Base-by-base conservation (phyloP, 352 stramenopile species). In the Phytophthora sansomeana region DNA sequence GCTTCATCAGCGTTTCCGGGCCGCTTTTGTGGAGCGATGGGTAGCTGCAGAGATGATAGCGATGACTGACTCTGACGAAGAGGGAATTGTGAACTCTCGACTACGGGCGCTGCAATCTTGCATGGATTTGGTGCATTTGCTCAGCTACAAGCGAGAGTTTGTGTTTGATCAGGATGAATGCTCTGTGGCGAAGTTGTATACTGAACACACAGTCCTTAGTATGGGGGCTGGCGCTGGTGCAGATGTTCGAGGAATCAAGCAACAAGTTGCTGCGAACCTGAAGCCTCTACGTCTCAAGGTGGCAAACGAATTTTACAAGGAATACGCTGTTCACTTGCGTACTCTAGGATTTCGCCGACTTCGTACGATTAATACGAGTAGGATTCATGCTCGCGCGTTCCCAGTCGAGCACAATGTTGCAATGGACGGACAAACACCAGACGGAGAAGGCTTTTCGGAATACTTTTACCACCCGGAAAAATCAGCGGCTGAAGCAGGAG, bases 141-240 rank as follows among this genome's bases (percentile, higher is more conserved):
- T 96, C 5, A 91, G 84, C 49, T 96, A 95, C 79, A 93, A 96
- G 68, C 79, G 90, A 29, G 75, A 92, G 46, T 93, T 96, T 75
- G 86, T 96, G 16, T 95, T 96, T 41, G 55, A 73, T 38, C 77
- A 77, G 28, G 83, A 93, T 7, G 85, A 92, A 46, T 78, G 78
- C 35, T 73, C 74, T 7, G 79, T 96, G 21, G 85, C 87, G 2
- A 92, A 91, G 33, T 63, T 96, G 5, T 83, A 95, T 39, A 87
- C 81, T 0, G 84, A 96, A 42, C 79, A 93, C 53, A 93, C 87
- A 8, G 72, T 95, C 6, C 58, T 86, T 11, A 81, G 78, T 6
- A 93, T 95, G 80, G 84, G 76, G 24, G 84, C 72, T 19, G 77
- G 76, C 30, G 74, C 82, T 53, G 87, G 89, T 4, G 78, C 83